Evolutionary conservation across 2,329 filamentous ascomycete species (phyloP).

Genomic region (Sporothrix variecibatus): DNA sequence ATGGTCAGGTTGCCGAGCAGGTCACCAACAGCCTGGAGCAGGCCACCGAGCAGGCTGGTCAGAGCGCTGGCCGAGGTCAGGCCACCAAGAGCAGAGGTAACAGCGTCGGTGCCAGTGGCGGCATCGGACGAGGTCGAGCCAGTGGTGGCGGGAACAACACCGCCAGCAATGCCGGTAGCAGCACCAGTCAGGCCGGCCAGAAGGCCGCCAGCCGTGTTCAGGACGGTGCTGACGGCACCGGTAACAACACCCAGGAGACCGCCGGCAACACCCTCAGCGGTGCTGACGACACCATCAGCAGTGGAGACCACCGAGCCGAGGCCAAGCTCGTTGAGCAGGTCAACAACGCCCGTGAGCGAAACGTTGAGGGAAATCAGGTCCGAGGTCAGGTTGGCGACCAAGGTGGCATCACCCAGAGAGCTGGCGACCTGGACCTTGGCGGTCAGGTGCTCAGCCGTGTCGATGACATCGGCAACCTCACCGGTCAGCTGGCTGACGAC

Average conservation of each 20-base stretch:
- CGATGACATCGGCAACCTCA: background rate
- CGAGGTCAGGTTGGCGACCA: constrained; percentile 13
- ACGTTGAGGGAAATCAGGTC: constrained; percentile 1
- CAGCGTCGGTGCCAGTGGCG: background rate
- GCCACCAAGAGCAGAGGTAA: constrained; percentile 6
- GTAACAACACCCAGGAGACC: background rate
- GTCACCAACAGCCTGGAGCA: background rate
- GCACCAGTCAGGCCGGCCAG: constrained; percentile 4
- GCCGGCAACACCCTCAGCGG: background rate
- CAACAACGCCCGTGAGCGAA: background rate
- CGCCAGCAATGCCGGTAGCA: background rate
- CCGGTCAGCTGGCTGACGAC: background rate
- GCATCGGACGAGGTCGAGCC: background rate
- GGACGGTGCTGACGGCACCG: background rate
- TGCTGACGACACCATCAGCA: background rate
- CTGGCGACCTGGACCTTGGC: background rate
- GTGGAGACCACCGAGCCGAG: background rate
- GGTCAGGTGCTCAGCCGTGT: background rate
- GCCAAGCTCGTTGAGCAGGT: constrained; percentile 13
- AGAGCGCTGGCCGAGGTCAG: constrained; percentile 2
- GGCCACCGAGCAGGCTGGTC: background rate
- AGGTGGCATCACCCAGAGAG: background rate
- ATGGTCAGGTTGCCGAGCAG: constrained; percentile 7
- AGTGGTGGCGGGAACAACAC: background rate
- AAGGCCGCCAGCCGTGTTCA: background rate